Conservation (phyloP, 768 basidiomycete species). For the Termitomyces sp. region DNA sequence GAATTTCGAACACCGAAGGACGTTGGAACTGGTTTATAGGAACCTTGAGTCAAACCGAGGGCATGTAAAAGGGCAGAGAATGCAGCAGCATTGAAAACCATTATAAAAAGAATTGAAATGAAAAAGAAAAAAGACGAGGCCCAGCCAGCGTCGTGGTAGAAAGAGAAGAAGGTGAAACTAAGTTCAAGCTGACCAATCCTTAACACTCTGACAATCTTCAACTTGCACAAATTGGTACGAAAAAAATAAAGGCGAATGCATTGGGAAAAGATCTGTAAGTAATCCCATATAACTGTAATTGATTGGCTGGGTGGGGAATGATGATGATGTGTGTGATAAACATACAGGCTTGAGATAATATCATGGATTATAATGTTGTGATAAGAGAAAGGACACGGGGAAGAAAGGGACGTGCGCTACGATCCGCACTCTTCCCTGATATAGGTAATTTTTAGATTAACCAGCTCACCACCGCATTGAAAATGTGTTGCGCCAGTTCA, state of each 20-base stretch:
- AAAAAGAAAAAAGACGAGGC: slow-evolving; percentile 11
- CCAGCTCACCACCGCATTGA: slow-evolving; percentile 3
- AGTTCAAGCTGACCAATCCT: not conserved
- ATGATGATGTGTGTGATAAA: slow-evolving; percentile 30
- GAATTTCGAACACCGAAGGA: slow-evolving; percentile 7
- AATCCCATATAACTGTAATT: slow-evolving; percentile 15
- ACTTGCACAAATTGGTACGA: not conserved
- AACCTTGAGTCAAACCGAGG: slow-evolving; percentile 24
- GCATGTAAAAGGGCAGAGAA: slow-evolving; percentile 26
- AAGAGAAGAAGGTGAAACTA: not conserved
- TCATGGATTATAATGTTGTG: slow-evolving; percentile 21
- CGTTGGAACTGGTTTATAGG: slow-evolving; percentile 22
- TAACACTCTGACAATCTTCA: not conserved
- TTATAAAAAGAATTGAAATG: not conserved
- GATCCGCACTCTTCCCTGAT: slow-evolving; percentile 32
- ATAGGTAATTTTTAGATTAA: slow-evolving; percentile 17
- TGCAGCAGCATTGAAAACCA: slow-evolving; percentile 19
- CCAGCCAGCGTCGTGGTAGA: slow-evolving; percentile 16
- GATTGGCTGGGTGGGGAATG: slow-evolving; percentile 29
- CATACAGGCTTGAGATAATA: slow-evolving; percentile 23
- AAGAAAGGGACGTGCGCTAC: slow-evolving; percentile 44
- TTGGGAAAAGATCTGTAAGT: slow-evolving; percentile 16
- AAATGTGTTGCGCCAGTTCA: not conserved
- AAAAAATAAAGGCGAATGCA: slow-evolving; percentile 14
- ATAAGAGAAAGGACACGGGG: slow-evolving; percentile 17